Evolutionary conservation across 305 asterid species (phyloP).

Genomic region (Solanum hybrid): DNA sequence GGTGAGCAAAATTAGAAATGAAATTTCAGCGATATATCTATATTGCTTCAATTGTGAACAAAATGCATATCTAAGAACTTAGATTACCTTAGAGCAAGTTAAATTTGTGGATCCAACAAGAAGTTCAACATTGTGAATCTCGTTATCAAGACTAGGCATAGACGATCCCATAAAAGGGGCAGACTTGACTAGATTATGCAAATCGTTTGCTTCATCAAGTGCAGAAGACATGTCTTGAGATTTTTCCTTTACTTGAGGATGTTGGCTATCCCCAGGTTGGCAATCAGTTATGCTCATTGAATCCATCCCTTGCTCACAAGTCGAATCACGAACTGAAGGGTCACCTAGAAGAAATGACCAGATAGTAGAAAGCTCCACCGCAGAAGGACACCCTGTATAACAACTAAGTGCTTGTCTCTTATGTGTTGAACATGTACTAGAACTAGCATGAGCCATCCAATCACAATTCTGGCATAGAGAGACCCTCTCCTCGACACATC

Average conservation of each 20-base stretch:
- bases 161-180: neutral
- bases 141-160: neutral
- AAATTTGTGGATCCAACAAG: slow-evolving; percentile 9
- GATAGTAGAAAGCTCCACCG: slow-evolving; percentile 59
- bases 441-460: slow-evolving; percentile 43
- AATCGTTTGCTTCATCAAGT: slow-evolving; percentile 22
- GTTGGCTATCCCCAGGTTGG: slow-evolving; percentile 28
- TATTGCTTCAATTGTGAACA: neutral
- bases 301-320: slow-evolving; percentile 27
- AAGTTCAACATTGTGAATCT: neutral
- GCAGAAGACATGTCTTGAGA: slow-evolving; percentile 20
- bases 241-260: slow-evolving; percentile 21
- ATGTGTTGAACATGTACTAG: slow-evolving; percentile 31
- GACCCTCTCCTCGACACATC: slow-evolving; percentile 62
- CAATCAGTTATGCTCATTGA: slow-evolving; percentile 30
- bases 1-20: neutral
- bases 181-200: neutral
- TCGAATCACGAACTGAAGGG: slow-evolving; percentile 35
- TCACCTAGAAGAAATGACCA: slow-evolving; percentile 65
- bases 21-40: neutral
- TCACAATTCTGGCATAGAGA: slow-evolving; percentile 85
- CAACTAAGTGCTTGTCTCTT: slow-evolving; percentile 58
- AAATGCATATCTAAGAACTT: neutral
- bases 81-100: slow-evolving; percentile 6
- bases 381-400: slow-evolving; percentile 82